phyloP scores from a whole-genome alignment of 2,329 filamentous ascomycete genomes.

The Alternaria angustiovoidea region DNA sequence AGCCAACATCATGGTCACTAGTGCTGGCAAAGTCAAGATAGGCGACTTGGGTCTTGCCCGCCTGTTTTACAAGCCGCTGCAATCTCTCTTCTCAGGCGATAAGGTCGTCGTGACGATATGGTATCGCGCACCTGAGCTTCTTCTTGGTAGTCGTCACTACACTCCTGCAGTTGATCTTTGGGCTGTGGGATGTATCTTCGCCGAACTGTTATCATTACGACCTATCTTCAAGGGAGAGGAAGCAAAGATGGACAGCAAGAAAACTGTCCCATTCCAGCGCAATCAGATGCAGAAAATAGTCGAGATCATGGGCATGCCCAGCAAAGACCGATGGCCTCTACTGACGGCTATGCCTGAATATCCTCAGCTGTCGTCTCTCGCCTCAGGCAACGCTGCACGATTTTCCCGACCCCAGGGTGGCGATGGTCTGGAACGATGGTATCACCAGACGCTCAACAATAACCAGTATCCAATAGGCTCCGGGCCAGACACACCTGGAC shows the following conservation, averaged over 20 bases:
- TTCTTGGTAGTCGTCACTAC: constrained; percentile 93
- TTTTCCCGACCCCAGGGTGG: constrained; percentile 58
- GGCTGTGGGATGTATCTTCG: constrained; percentile 98
- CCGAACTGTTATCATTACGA: constrained; percentile 85
- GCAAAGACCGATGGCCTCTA: constrained; percentile 87
- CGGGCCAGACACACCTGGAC: constrained; percentile 50
- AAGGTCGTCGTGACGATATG: constrained; percentile 99
- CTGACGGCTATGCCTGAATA: constrained; percentile 89
- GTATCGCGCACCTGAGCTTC: constrained; percentile 94
- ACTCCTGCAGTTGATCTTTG: constrained; percentile 97
- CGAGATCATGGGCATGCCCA: constrained; percentile 91
- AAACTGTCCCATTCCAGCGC: constrained; percentile 94
- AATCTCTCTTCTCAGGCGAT: constrained; percentile 90
- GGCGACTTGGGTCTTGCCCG: constrained; percentile 92
- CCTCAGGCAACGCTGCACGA: constrained; percentile 54
- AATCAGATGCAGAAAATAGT: constrained; percentile 99
- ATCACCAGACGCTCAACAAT: constrained; percentile 57
- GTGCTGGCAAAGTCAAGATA: constrained; percentile 87
- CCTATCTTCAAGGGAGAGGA: constrained; percentile 99
- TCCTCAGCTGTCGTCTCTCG: constrained; percentile 67
- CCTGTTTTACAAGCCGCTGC: constrained; percentile 91
- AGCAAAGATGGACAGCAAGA: constrained; percentile 98
- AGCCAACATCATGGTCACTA: constrained; percentile 98
- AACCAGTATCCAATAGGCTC: constrained; percentile 55
- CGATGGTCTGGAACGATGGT: constrained; percentile 72